Evolutionary conservation across 225 moss, liverwort and hornwort genomes (phyloP), one percentile per base, ranked within the genome.

Genomic region (Bryoerythrophyllum caledonicum): DNA sequence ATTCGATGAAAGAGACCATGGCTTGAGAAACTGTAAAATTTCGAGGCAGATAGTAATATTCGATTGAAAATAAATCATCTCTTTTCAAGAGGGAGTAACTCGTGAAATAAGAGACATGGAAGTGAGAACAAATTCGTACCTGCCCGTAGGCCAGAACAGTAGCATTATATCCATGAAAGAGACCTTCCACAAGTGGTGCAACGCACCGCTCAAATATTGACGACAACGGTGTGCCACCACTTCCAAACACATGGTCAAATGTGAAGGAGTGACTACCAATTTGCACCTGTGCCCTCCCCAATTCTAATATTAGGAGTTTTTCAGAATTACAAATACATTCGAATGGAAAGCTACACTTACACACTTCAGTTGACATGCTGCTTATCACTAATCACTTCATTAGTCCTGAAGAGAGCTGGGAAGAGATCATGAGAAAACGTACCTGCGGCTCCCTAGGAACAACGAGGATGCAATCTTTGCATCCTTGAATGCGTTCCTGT

Each of bases 101-200:
- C 52, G 25, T 32, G 34, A 70, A 64, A 53, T 28, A 43, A 30
- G 25, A 74, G 60, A 52, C 23, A 60, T 9, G 35, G 16, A 68
- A 43, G 63, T 34, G 19, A 58, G 16, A 76, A 25, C 12, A 10
- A 21, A 54, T 70, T 23, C 10, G 43, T 66, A 96, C 96, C 96
- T 96, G 94, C 62, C 96, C 94, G 79, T 96, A 96, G 6, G 96
- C 96, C 23, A 96, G 80, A 53, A 96, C 96, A 62, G 96, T 94
- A 51, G 96, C 96, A 87, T 96, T 96, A 74, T 94, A 96, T 65
- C 96, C 96, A 72, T 94, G 92, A 53, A 96, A 96, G 63, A 96
- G 81, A 46, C 96, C 96, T 63, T 96, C 94, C 35, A 96, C 92
- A 79, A 96, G 83, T 3, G 96, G 94, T 23, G 91, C 87, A 55